A percentile compares a stretch with the other conserved stretches of the same genome.
phyloP scores from a whole-genome alignment of 306 rosid species.

The Trifolium subterraneum region DNA sequence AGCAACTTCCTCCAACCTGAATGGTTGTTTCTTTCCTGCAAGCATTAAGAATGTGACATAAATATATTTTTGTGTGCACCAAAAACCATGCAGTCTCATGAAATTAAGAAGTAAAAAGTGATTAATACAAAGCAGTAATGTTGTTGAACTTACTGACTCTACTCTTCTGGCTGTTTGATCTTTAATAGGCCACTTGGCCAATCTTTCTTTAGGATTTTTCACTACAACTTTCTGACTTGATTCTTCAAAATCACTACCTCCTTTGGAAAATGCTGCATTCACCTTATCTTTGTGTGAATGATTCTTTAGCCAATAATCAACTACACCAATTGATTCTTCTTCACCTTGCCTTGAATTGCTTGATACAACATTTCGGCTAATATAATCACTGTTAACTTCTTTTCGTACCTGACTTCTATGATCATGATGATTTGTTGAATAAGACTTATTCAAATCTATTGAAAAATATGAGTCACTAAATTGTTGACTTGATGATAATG shows the following conservation, averaged over 20 bases:
- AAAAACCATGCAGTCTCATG: slow-evolving; percentile 1
- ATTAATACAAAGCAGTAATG: neutral
- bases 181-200: slow-evolving; percentile 10
- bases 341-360: slow-evolving; percentile 34
- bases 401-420: slow-evolving; percentile 6
- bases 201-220: slow-evolving; percentile 22
- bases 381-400: slow-evolving; percentile 34
- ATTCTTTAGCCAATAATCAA: slow-evolving; percentile 31
- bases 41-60: slow-evolving; percentile 9
- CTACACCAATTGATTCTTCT: slow-evolving; percentile 27
- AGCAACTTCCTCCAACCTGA: slow-evolving; percentile 56
- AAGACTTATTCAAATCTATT: slow-evolving; percentile 63
- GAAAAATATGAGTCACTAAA: slow-evolving; percentile 64
- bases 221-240: slow-evolving; percentile 32
- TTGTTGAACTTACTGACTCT: slow-evolving; percentile 46
- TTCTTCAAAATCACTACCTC: slow-evolving; percentile 36
- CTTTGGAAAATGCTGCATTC: slow-evolving; percentile 43
- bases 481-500: slow-evolving; percentile 46
- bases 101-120: neutral
- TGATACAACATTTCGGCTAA: slow-evolving; percentile 6
- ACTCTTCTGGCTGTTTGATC: slow-evolving; percentile 37
- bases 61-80: slow-evolving; percentile 12
- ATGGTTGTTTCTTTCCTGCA: slow-evolving; percentile 44
- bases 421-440: slow-evolving; percentile 35
- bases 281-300: slow-evolving; percentile 40